These are phyloP conservation scores for Tylopilus sp. DNA, from an alignment of 768 basidiomycete genomes.

Conservation along the genomic window DNA sequence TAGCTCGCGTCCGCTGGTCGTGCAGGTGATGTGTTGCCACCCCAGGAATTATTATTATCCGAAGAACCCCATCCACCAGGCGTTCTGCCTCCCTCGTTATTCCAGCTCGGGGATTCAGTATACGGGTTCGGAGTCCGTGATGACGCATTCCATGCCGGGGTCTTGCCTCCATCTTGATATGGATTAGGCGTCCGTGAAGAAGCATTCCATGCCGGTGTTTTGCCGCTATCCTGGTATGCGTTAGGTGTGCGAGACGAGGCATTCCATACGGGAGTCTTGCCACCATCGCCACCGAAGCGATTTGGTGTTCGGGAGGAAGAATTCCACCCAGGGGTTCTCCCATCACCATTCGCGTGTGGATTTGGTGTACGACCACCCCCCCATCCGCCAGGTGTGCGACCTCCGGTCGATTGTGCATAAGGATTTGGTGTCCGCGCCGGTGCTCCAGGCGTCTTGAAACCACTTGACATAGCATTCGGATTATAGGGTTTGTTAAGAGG, in stretches of 20 bases:
- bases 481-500: constrained; percentile 42
- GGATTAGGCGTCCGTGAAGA: constrained; percentile 56
- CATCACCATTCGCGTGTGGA: constrained; percentile 56
- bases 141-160: constrained; percentile 19
- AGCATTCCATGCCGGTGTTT: constrained; percentile 51
- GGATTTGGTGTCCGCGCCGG: constrained; percentile 46
- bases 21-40: constrained; percentile 31
- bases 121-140: constrained; percentile 56
- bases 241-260: constrained; percentile 53
- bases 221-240: constrained; percentile 43
- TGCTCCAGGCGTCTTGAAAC: constrained; percentile 35
- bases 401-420: constrained; percentile 37
- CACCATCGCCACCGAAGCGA: constrained; percentile 53
- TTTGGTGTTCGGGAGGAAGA: constrained; percentile 68
- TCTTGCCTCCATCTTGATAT: constrained; percentile 28
- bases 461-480: constrained; percentile 14
- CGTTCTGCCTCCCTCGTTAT: constrained; percentile 42
- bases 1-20: constrained; percentile 32
- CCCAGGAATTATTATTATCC: constrained; percentile 25
- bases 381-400: constrained; percentile 38
- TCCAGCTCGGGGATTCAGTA: constrained; percentile 24
- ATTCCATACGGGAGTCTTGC: constrained; percentile 67
- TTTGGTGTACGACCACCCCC: constrained; percentile 57
- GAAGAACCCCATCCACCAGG: constrained; percentile 38
- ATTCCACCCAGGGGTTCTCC: constrained; percentile 63